Base-by-base conservation (phyloP, 192 early-diverging fungal species). In the Mortierella claussenii region DNA sequence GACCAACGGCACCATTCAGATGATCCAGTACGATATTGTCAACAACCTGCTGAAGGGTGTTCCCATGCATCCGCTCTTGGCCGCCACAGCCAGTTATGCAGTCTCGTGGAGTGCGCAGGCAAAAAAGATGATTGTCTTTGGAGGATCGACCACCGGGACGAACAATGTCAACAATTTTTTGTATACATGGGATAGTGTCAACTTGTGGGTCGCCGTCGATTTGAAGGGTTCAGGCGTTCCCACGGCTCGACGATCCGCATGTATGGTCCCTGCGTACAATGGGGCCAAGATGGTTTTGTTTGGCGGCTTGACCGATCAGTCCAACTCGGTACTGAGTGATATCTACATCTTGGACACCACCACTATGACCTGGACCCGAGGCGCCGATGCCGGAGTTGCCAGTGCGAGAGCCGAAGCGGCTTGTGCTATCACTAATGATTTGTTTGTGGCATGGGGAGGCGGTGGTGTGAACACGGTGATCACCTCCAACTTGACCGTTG, bases 231-330 rank as follows among this genome's bases (percentile, higher is more conserved):
- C n/a, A n/a, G 7, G 7, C 13, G 55, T 49, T 9, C 65, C 65
- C 10, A 18, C 54, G 2, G 45, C 65, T n/a, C 17, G 65, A 20
- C 36, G 24, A 20, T 15, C 40, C 32, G 54, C 52, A 13, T 68
- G 66, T 31, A 33, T 68, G 49, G 56, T 60, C 12, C 36, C 45
- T 4, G 66, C 66, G 2, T 68, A 68, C 24, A 40, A 40, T 21
- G 66, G 66, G 0, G 28, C 56, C n/a, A 58, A 53, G 55, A 58
- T 68, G 37, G n/a, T 68, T 37, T 24, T 60, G 4, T 68, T 68
- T 68, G 55, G 66, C 20, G 65, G 65, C 8, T 13, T 40, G 13
- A 36, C 43, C 34, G 53, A 46, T 13, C 37, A 32, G 5, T 0
- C 20, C 8, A 34, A 24, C 9, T 3, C 55, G 11, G 26, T 32